Base-by-base conservation (phyloP, 768 basidiomycete species). In the Boletus subcaerulescens region DNA sequence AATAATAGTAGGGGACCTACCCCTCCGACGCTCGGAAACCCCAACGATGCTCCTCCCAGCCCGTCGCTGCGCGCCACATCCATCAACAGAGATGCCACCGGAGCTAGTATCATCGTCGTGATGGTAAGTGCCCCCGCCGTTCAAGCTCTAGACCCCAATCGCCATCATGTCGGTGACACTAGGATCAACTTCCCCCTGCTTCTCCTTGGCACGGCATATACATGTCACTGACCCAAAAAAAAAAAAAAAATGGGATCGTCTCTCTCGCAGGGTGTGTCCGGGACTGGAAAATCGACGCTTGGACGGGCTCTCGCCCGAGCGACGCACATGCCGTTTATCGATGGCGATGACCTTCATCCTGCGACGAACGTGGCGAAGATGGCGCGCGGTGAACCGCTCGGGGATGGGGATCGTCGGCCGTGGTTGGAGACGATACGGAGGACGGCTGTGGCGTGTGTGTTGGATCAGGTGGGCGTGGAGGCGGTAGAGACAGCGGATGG, bases 271-370 rank as follows among this genome's bases (percentile, higher is more conserved):
- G 90, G 90, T 33, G 86, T 89, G 4, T 88, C 79, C 1, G 86
- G 87, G 14, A 83, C 84, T 32, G 87, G 89, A 9, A 89, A 89
- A 65, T 81, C 83, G 29, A 89, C 86, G 20, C 75, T 93, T 1
- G 91, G 87, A 0, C 59, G 58, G 5, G 82, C 81, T 8, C 74
- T 95, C n/a, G 80, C 89, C 8, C 61, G 72, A 38, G 74, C 75
- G 26, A 76, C 92, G 45, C 70, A 69, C n/a, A 58, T 92, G 56
- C 86, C 92, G 1, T 96, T 89, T 73, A 74, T 93, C 55, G 95
- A 98, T 64, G 95, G 89, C 29, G 94, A 97, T 67, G 85, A 89
- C 57, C 77, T 97, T 29, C 95, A 98, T 66, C 89, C 94, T 0
- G 64, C 76, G 22, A 70, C 80, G 13, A 96, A 96, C 70, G 81